phyloP scores from a whole-genome alignment of 495 filamentous ascomycete genomes.

The Xylaria scruposa region DNA sequence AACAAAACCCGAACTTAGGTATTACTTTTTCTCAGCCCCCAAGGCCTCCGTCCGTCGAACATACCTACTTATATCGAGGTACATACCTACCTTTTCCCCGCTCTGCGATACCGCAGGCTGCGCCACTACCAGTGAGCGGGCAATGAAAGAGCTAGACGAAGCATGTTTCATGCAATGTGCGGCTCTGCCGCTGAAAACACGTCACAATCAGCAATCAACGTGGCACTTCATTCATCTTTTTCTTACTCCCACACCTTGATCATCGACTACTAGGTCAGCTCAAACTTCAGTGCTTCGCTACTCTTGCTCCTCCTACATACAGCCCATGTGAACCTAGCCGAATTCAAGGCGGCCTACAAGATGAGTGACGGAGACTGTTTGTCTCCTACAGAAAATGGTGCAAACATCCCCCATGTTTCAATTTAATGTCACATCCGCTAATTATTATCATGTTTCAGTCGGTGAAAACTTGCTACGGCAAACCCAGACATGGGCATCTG shows the following conservation, averaged over 20 bases:
- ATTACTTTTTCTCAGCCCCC: too few species aligned
- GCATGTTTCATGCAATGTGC: not conserved
- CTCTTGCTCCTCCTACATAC: not conserved
- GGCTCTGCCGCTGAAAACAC: not conserved
- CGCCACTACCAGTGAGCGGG: not conserved
- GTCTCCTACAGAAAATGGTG: too few species aligned
- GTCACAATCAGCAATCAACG: not conserved
- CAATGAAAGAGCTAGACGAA: not conserved
- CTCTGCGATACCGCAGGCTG: not conserved
- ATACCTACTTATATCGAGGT: not conserved
- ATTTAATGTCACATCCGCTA: not conserved
- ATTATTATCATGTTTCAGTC: not conserved
- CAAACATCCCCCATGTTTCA: not conserved
- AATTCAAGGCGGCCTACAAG: too few species aligned
- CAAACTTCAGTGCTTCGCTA: not conserved
- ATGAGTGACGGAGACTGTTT: too few species aligned
- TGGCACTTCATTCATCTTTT: not conserved
- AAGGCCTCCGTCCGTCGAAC: too few species aligned
- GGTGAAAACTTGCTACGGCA: not conserved
- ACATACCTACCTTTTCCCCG: not conserved
- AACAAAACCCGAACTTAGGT: too few species aligned
- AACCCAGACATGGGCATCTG: not conserved
- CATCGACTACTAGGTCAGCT: not conserved
- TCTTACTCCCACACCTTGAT: not conserved
- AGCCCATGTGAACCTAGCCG: not conserved